Base-by-base conservation (phyloP, 1,139 yeast species). In the Wickerhamomyces sp. region DNA sequence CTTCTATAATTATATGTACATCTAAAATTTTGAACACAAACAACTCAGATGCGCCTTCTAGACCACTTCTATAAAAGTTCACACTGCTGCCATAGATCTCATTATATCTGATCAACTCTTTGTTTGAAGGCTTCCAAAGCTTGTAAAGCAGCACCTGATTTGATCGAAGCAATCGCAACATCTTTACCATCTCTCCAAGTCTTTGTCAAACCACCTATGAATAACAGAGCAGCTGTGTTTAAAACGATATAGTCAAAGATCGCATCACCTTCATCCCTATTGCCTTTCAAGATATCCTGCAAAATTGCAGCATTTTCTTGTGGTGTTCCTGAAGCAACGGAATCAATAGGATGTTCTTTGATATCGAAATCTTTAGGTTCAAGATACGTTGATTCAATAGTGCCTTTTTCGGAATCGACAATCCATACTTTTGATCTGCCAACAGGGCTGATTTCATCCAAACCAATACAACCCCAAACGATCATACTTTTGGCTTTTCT, bases 381-480 rank as follows among this genome's bases (percentile, higher is more conserved):
- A 21, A 80, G 45, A 45, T 54, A 58, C 45, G 67, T 57, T 28
- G 58, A 49, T 39, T 65, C 47, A 26, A 66, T 60, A 10, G 42
- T 44, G 23, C 70, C 70, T 1, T 58, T 54, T 1, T 69, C 70
- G 33, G 75, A 64, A 44, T 72, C 75, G 11, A 84, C 74, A 38
- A 70, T 65, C 98, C 98, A 91, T 43, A 82, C 76, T 39, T 75
- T 73, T 6, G 96, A 81, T 38, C 65, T 59, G 0, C 96, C 97
- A 28, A 81, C 75, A 1, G 96, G 96, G 1, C 96, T 82, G 25
- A 91, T 84, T 58, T 91, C 98, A 54, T 91, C 98, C 23, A 91
- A 66, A 0, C 96, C 95, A 34, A 86, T 75, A 33, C 79, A 78
- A 12, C 98, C 98, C 76, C 82, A 89, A 13, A 91, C 98, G 23